Evolutionary conservation across 306 rosid genomes (phyloP).

Genomic region (Begonia masoniana): DNA sequence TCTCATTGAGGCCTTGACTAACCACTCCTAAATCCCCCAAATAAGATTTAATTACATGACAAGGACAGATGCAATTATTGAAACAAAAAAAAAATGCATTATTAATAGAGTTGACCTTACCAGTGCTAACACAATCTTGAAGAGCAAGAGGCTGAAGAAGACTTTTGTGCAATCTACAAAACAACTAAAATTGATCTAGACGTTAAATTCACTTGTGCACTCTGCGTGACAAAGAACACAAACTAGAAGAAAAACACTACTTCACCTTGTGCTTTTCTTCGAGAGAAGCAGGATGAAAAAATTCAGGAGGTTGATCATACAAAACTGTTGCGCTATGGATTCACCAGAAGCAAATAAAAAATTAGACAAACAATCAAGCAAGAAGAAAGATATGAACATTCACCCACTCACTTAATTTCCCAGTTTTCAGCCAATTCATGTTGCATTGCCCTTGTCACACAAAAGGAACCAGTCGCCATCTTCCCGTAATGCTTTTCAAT

Average conservation of each 20-base stretch:
- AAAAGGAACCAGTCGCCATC: conserved; percentile 82
- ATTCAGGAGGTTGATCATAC: conserved; percentile 95
- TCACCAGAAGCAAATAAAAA: conserved; percentile 4
- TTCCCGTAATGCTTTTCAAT: conserved; percentile 76
- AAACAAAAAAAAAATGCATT: neutral
- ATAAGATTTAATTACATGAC: conserved; percentile 10
- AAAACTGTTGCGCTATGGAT: conserved; percentile 41
- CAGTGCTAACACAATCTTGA: conserved; percentile 56
- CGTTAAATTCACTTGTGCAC: neutral
- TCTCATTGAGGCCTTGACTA: conserved; percentile 32
- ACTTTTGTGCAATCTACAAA: conserved; percentile 54
- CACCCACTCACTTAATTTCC: conserved; percentile 70
- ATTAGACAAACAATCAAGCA: conserved; percentile 1
- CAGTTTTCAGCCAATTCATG: conserved; percentile 97
- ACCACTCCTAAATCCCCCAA: conserved; percentile 28
- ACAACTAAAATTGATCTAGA: conserved; percentile 29
- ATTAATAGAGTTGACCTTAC: conserved; percentile 21
- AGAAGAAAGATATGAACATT: conserved; percentile 13
- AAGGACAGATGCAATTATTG: conserved; percentile 2
- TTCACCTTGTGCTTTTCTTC: conserved; percentile 77
- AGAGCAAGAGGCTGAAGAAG: conserved; percentile 47
- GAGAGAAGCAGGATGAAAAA: conserved; percentile 64
- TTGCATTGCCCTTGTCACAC: conserved; percentile 94
- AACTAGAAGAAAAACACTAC: too few relatives aligned
- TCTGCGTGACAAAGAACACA: neutral